Evolutionary conservation across 352 stramenopile species (phyloP), one percentile per base, ranked within the genome.

Genomic region (Phytophthora fragariaefolia): DNA sequence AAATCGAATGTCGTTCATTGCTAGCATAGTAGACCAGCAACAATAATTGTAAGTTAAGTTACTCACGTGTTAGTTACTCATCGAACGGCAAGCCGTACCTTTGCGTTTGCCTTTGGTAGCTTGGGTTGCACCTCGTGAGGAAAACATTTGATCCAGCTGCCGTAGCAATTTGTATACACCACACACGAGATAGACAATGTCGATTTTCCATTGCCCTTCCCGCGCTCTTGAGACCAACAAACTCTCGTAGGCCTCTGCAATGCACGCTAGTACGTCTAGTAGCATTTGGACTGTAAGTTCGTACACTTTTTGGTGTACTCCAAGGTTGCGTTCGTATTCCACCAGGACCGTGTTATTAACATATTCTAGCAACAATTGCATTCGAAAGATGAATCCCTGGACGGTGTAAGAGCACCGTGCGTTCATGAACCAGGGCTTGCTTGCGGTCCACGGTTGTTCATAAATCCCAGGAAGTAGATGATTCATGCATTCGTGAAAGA

Each of bases 161-260:
- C 69, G 73, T 20, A 91, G 54, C 3, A 89, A 40, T 23, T 76
- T 79, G 50, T 91, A 74, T 5, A 85, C 62, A 2, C 81, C 85
- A 45, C 73, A 83, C 2, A 93, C 76, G 12, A 93, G 71, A 63
- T 91, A 90, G 24, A 93, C 23, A 43, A 89, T 68, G 27, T 93
- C 85, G 38, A 90, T 91, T 40, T 91, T 93, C 81, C 81, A 93
- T 54, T 93, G 83, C 2, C 38, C 49, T 23, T 63, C 15, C 10
- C 82, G 74, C 10, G 76, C 60, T 27, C 81, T 73, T 4, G 83
- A 90, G 1, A 88, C 70, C 0, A 75, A 60, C 7, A 91, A 62
- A 3, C 32, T 61, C 34, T 87, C 81, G 34, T 92, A 92, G 6
- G 79, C 53, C 7, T 77, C 69, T 1, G 73, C 64, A 18, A 89